Percentiles rank a stretch among this genome's conserved stretches.
These are phyloP conservation scores for Neofusicoccum parvum DNA, from an alignment of 2,329 filamentous ascomycete species.

Conservation along the genomic window DNA sequence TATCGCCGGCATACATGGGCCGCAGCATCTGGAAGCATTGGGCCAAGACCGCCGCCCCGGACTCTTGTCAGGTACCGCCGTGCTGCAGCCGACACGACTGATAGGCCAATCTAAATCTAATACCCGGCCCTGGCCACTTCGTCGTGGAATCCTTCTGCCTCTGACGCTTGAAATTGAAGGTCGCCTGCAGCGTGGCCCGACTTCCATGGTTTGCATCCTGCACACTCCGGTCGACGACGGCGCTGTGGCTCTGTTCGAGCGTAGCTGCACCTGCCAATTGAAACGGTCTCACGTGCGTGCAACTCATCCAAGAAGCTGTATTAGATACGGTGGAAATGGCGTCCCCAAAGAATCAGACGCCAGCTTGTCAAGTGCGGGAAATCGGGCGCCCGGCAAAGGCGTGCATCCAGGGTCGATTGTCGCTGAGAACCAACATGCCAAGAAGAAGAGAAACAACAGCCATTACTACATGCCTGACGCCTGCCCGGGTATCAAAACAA, in stretches of 20 bases:
- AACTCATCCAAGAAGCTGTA: not conserved
- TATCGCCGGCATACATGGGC: too few relatives aligned
- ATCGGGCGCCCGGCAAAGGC: not conserved
- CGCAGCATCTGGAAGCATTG: too few relatives aligned
- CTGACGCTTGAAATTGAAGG: not conserved
- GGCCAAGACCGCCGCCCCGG: not conserved
- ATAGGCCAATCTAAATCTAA: not conserved
- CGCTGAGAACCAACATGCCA: not conserved
- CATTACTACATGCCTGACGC: conserved; percentile 18
- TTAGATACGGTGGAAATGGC: not conserved
- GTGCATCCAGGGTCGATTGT: not conserved
- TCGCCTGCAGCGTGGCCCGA: not conserved
- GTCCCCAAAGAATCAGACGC: too few relatives aligned
- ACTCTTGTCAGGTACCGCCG: conserved; percentile 16
- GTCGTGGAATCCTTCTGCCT: not conserved
- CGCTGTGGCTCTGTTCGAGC: not conserved
- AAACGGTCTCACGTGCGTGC: not conserved
- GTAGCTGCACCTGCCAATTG: not conserved
- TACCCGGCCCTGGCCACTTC: not conserved
- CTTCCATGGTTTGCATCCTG: not conserved
- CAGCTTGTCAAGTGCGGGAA: too few relatives aligned
- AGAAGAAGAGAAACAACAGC: not conserved
- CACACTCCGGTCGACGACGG: too few relatives aligned
- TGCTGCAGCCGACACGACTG: not conserved
- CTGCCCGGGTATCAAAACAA: conserved; percentile 22